Evolutionary conservation across 2,329 filamentous ascomycete species (phyloP), one percentile per base, ranked within the genome.

Genomic region (Aureobasidium uvarum): DNA sequence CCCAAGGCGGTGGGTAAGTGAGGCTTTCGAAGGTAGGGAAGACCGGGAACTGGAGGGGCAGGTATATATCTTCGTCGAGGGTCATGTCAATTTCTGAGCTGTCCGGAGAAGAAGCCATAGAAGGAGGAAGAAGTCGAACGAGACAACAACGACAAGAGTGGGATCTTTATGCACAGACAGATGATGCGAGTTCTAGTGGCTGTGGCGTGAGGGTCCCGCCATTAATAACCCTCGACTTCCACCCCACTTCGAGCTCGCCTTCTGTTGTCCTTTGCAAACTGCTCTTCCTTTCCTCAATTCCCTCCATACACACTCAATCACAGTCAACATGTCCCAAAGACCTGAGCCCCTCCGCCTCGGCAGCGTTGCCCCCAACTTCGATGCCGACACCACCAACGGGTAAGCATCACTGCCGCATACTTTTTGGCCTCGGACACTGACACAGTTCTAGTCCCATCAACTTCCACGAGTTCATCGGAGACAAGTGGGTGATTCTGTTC

Each of bases 381-480:
- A 87, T 71, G 86, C 87, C 68, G 83, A 88, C 72, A 89, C 87
- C 71, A 89, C 87, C 69, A 75, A 81, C 68, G 87, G 87, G 66
- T 48, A 52, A 23, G 20, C 11, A 31, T 23, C 20, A 31, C 25
- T 58, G 52, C 10, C 28, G 31, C 31, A 7, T 43, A 36, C 23
- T 36, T 41, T 18, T 23, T 20, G 46, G 28, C n/a, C 6, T 6
- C 23, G 18, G 43, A 48, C 5, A 45, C 31, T 48, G 28, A 81
- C 81, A 64, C 11, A 18, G 6, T 23, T 16, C 18, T 39, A 58
- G 54, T 36, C 43, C 43, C 56, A 88, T 89, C 75, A 82, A 89
- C 78, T 90, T 90, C 82, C 87, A 90, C 79, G 80, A 89, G 71
- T 90, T 85, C 81, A 88, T 89, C 70, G 87, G 86, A 72, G 81